These are phyloP conservation scores for Polysphondylium violaceum DNA, from an alignment of 78 protist genomes.

Conservation along the genomic window DNA sequence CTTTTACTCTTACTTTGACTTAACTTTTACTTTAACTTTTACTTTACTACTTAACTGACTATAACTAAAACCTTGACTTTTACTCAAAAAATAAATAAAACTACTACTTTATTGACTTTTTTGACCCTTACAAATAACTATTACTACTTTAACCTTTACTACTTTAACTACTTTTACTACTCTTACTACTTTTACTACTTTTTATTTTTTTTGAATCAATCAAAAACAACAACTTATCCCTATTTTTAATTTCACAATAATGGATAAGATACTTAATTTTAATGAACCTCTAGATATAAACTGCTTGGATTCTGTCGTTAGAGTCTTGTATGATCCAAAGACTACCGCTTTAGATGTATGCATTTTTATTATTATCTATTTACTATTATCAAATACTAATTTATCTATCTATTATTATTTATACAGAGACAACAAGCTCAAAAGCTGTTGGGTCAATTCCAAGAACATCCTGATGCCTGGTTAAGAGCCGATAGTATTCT, in stretches of 20 bases:
- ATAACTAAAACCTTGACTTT: not conserved
- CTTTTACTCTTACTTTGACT: conserved; percentile 12
- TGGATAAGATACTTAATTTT: conserved; percentile 88
- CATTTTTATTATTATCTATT: not conserved
- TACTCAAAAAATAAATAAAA: not conserved
- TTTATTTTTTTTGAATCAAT: conserved; percentile 1
- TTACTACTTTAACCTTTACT: not conserved
- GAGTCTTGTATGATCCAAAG: conserved; percentile 1
- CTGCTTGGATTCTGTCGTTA: conserved; percentile 83
- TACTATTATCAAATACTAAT: not conserved
- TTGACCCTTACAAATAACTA: not conserved
- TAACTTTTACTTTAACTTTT: conserved; percentile 30
- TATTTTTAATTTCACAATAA: not conserved
- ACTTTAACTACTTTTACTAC: not conserved
- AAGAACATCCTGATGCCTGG: conserved; percentile 95
- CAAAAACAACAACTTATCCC: not conserved
- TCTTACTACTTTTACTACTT: not conserved
- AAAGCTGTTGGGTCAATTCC: conserved; percentile 82
- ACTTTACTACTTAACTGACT: conserved; percentile 2
- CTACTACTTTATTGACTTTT: not conserved
- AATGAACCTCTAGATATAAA: conserved; percentile 82
- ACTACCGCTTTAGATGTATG: conserved; percentile 42
- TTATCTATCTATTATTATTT: not conserved
- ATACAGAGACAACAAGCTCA: conserved; percentile 77
- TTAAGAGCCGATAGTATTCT: conserved; percentile 91